Conservation (phyloP, 208 protist species). For the Willaertia magna region DNA sequence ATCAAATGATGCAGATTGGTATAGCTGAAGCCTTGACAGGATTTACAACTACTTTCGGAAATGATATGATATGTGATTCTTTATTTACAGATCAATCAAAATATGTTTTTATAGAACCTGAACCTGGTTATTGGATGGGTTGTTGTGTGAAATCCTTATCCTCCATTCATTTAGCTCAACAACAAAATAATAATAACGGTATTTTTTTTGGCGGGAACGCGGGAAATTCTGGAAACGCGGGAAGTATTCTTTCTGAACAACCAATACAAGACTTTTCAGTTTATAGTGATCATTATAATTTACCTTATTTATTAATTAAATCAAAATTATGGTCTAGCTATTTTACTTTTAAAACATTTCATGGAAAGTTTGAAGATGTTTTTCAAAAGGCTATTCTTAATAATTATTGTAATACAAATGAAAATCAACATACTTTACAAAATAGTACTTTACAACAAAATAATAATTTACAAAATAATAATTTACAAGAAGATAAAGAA, state of each 20-base stretch:
- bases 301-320: not conserved
- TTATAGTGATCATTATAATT: not conserved
- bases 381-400: too few species aligned
- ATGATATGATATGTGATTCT: not conserved
- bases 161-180: not conserved
- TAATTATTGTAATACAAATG: too few species aligned
- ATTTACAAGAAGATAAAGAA: too few species aligned
- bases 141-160: not conserved
- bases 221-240: not conserved
- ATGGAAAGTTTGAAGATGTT: not conserved
- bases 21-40: not conserved
- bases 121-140: slow-evolving; percentile 1
- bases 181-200: too few species aligned
- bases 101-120: not conserved
- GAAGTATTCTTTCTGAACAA: too few species aligned
- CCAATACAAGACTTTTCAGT: not conserved
- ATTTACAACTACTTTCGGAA: not conserved
- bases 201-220: too few species aligned
- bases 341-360: not conserved
- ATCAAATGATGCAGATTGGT: not conserved
- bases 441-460: too few species aligned
- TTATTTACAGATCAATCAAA: not conserved
- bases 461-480: too few species aligned
- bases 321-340: not conserved
- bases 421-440: too few species aligned